A percentile compares a stretch with the other conserved stretches of the same genome.
These are phyloP conservation scores for Zymoseptoria ardabiliae DNA, from an alignment of 2,329 filamentous ascomycete genomes.

Conservation along the genomic window DNA sequence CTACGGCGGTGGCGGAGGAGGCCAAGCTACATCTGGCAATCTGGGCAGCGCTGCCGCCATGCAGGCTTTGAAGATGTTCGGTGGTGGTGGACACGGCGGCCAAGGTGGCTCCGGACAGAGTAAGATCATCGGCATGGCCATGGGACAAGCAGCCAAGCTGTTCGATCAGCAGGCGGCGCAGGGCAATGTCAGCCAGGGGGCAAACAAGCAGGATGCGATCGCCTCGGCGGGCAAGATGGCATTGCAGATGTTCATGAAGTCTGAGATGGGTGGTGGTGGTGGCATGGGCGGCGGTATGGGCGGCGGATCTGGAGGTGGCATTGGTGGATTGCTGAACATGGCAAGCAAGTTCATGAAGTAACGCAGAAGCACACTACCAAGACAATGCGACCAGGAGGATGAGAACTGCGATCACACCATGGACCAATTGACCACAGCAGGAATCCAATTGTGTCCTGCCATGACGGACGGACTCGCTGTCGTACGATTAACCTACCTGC, in stretches of 20 bases:
- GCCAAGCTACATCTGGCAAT: constrained; percentile 37
- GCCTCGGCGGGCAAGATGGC: constrained; percentile 78
- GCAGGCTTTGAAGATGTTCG: constrained; percentile 74
- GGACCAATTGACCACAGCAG: too few species aligned
- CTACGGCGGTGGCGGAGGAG: constrained; percentile 52
- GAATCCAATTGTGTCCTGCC: too few species aligned
- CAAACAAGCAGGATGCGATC: constrained; percentile 74
- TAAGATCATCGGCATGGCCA: constrained; percentile 75
- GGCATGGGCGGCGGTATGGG: constrained; percentile 42
- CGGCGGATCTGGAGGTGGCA: constrained; percentile 32
- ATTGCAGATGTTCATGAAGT: constrained; percentile 85
- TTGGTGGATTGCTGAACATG: constrained; percentile 47
- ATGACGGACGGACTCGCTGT: too few species aligned
- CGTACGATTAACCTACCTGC: too few species aligned
- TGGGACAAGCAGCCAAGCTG: constrained; percentile 79
- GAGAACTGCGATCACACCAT: too few species aligned
- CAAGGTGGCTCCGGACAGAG: constrained; percentile 54
- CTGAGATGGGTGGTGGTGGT: constrained; percentile 45
- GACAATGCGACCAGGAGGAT: too few species aligned
- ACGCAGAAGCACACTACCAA: background rate
- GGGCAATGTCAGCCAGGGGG: constrained; percentile 46
- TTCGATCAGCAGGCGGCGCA: constrained; percentile 52
- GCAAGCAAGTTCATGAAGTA: constrained; percentile 53
- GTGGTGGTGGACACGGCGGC: constrained; percentile 30
- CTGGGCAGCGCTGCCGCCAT: constrained; percentile 68